phyloP scores from a whole-genome alignment of 2,329 filamentous ascomycete species.

The Venturia oleaginea region DNA sequence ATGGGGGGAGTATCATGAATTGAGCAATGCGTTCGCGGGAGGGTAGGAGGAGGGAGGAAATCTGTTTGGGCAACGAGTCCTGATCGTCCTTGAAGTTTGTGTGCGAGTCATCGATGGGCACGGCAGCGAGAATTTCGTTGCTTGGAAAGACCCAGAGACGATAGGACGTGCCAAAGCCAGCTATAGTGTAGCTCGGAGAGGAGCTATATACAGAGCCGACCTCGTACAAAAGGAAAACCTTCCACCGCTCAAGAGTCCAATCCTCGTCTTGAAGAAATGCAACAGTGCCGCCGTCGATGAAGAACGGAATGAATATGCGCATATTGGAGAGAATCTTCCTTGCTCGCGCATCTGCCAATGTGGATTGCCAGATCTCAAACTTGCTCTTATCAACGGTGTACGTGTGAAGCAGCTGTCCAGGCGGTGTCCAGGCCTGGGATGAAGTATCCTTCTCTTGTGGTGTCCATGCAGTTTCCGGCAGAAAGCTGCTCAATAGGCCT shows the following conservation, averaged over 20 bases:
- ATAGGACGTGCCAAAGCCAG: slow-evolving; percentile 86
- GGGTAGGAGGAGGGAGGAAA: slow-evolving; percentile 48
- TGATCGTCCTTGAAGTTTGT: background rate
- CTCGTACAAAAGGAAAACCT: slow-evolving; percentile 64
- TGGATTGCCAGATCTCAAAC: slow-evolving; percentile 81
- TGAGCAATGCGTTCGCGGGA: slow-evolving; percentile 83
- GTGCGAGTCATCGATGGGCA: slow-evolving; percentile 19
- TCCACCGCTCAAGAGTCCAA: slow-evolving; percentile 73
- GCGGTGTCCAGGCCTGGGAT: slow-evolving; percentile 50
- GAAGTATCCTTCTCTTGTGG: slow-evolving; percentile 30
- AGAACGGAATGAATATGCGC: slow-evolving; percentile 74
- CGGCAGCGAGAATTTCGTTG: slow-evolving; percentile 29
- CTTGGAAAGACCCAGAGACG: slow-evolving; percentile 62
- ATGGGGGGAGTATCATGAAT: slow-evolving; percentile 82
- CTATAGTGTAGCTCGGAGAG: slow-evolving; percentile 55
- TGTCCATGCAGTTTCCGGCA: slow-evolving; percentile 53
- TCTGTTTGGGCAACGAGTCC: background rate
- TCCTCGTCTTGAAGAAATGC: slow-evolving; percentile 61
- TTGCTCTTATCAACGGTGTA: slow-evolving; percentile 50
- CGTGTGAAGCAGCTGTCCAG: slow-evolving; percentile 60
- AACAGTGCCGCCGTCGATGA: slow-evolving; percentile 84
- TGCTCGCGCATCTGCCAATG: slow-evolving; percentile 59
- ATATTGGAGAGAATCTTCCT: slow-evolving; percentile 67
- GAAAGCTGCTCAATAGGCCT: slow-evolving; percentile 33
- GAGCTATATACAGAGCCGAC: background rate